A percentile compares a stretch with the other conserved stretches of the same genome.
phyloP scores from a whole-genome alignment of 805 yeast genomes.

The Saccharomyces cerevisiae region DNA sequence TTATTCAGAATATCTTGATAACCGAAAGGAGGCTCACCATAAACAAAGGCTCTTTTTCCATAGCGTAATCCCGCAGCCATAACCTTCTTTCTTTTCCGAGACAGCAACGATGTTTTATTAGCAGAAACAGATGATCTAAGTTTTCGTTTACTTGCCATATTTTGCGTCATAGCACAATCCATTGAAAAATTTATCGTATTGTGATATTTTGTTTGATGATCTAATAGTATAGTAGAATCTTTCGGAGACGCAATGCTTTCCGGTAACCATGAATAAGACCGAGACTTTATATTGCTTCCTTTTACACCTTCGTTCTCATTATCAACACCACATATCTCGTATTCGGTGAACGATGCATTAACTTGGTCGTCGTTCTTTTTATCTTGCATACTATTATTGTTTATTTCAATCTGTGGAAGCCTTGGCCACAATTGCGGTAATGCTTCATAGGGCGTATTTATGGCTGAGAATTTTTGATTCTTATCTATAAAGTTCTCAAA shows the following conservation, averaged over 20 bases:
- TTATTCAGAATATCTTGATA: conserved; percentile 36
- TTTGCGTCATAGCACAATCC: conserved; percentile 19
- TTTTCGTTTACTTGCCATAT: conserved; percentile 14
- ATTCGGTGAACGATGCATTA: conserved; percentile 4
- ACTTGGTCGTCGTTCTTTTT: neutral
- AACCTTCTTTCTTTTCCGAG: neutral
- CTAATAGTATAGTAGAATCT: neutral
- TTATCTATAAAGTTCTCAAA: conserved; percentile 17
- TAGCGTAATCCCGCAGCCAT: neutral
- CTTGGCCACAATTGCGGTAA: conserved; percentile 26
- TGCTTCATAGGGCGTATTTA: conserved; percentile 30
- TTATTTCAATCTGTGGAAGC: conserved; percentile 13
- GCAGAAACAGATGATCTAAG: neutral
- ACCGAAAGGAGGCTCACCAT: conserved; percentile 16
- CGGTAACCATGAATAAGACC: neutral
- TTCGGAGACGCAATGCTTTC: neutral
- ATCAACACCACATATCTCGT: conserved; percentile 2
- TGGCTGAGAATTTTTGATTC: conserved; percentile 15
- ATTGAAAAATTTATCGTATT: conserved; percentile 5
- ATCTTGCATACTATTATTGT: neutral
- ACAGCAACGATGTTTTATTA: neutral
- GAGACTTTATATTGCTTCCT: neutral
- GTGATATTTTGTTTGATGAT: neutral
- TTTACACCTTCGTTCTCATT: conserved; percentile 6
- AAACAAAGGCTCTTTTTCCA: conserved; percentile 4